Evolutionary conservation across 129 eudicot genomes (phyloP).

Genomic region (Chrysanthemum seticuspe): DNA sequence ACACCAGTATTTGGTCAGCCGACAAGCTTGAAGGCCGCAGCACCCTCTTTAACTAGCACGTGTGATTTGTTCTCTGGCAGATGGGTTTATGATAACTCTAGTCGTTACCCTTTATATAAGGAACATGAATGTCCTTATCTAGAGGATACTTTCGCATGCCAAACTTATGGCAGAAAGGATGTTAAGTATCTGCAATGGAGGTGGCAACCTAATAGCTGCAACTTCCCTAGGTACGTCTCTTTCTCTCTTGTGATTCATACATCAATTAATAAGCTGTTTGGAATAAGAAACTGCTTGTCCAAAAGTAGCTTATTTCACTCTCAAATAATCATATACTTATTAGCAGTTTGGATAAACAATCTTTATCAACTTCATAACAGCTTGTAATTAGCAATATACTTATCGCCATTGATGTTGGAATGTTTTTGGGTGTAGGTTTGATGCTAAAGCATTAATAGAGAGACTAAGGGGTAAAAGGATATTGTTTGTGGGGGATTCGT

Average conservation of each 20-base stretch:
- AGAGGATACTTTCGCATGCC: constrained; percentile 50
- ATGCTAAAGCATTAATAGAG: constrained; percentile 50
- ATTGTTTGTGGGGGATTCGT: constrained; percentile 71
- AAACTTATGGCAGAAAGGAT: constrained; percentile 52
- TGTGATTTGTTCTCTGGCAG: constrained; percentile 62
- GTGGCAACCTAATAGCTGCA: constrained; percentile 64
- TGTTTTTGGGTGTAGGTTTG: constrained; percentile 43
- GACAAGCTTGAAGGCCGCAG: constrained; percentile 2
- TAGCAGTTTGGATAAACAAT: too few species aligned
- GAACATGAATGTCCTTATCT: constrained; percentile 55
- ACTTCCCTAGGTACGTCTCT: constrained; percentile 49
- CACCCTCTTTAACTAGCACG: not conserved
- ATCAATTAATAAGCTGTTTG: too few species aligned
- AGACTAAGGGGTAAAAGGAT: constrained; percentile 58
- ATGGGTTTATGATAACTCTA: constrained; percentile 58
- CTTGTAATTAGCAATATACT: too few species aligned
- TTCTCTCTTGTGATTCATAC: constrained; percentile 1
- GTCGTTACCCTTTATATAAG: constrained; percentile 48
- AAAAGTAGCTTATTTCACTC: too few species aligned
- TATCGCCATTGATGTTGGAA: not conserved
- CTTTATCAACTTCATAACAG: too few species aligned
- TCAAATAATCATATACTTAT: too few species aligned
- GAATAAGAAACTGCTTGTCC: too few species aligned
- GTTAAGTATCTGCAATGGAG: constrained; percentile 54
- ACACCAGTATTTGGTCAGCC: constrained; percentile 14